These are phyloP conservation scores for Halteria grandinella DNA, from an alignment of 73 alveolate species.

Conservation along the genomic window DNA sequence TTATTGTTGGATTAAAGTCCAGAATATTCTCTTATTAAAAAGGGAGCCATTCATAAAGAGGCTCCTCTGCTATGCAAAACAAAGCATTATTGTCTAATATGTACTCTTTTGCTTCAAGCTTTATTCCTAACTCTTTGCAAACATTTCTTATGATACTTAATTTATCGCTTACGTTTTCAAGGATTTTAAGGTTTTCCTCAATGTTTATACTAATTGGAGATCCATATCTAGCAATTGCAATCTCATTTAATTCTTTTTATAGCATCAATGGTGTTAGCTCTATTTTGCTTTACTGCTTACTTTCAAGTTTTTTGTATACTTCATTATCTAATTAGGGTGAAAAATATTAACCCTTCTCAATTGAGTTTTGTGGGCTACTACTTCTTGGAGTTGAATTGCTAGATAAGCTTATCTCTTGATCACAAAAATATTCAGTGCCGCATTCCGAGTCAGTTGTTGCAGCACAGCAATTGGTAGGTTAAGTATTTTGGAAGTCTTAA, in stretches of 20 bases:
- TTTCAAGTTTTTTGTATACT: not conserved
- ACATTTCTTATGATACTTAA: slow-evolving; percentile 12
- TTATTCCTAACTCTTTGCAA: slow-evolving; percentile 19
- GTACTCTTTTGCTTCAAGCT: slow-evolving; percentile 13
- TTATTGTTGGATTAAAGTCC: slow-evolving; percentile 2
- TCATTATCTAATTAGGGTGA: slow-evolving; percentile 3
- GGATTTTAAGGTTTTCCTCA: not conserved
- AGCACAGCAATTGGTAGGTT: not conserved
- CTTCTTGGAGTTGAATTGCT: slow-evolving; percentile 19
- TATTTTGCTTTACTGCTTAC: not conserved
- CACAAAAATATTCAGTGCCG: not conserved
- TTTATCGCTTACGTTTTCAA: not conserved
- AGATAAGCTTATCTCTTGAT: not conserved
- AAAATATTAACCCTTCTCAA: not conserved
- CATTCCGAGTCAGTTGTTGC: not conserved
- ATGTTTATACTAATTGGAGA: not conserved
- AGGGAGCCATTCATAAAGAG: slow-evolving; percentile 43
- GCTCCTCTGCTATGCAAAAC: not conserved
- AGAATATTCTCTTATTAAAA: slow-evolving; percentile 4
- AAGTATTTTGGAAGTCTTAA: not conserved
- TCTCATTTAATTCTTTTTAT: not conserved
- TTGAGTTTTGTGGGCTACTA: slow-evolving; percentile 12
- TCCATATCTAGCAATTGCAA: not conserved
- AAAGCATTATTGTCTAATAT: not conserved
- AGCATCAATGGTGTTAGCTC: not conserved